These are phyloP conservation scores for Apiospora rasikravindrae DNA, from an alignment of 2,329 filamentous ascomycete species.

Conservation along the genomic window DNA sequence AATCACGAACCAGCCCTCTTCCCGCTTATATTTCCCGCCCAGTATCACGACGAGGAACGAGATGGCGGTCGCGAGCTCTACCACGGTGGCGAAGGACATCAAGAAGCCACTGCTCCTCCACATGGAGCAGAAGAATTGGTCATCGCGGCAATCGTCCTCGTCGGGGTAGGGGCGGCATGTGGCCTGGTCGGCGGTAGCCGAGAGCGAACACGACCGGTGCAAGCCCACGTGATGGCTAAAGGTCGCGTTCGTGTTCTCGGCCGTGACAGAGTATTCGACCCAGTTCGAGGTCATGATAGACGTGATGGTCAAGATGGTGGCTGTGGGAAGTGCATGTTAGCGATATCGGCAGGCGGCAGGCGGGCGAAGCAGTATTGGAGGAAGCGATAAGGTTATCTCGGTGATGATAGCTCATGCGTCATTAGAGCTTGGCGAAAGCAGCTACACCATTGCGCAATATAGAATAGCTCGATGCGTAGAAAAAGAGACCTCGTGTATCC, in stretches of 20 bases:
- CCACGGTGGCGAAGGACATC: constrained; percentile 81
- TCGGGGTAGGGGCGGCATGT: constrained; percentile 71
- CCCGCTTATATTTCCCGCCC: constrained; percentile 80
- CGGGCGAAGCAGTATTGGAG: neutral
- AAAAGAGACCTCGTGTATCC: neutral
- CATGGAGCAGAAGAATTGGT: constrained; percentile 84
- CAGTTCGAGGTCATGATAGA: constrained; percentile 74
- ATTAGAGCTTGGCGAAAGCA: neutral
- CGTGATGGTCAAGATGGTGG: constrained; percentile 72
- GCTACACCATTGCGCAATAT: neutral
- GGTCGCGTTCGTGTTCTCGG: constrained; percentile 48
- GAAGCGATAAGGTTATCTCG: neutral
- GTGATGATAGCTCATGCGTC: neutral
- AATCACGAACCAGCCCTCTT: constrained; percentile 82
- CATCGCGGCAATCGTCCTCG: constrained; percentile 69
- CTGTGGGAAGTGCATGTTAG: constrained; percentile 50
- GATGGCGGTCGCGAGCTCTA: constrained; percentile 81
- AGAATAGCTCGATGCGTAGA: neutral
- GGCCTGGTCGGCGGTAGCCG: constrained; percentile 60
- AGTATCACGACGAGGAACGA: constrained; percentile 77
- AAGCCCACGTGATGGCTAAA: constrained; percentile 73
- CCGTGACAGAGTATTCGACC: constrained; percentile 67
- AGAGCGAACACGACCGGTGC: constrained; percentile 73
- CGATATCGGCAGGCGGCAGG: constrained; percentile 18
- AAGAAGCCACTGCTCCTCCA: constrained; percentile 90